Evolutionary conservation across 768 basidiomycete genomes (phyloP), one percentile per base, ranked within the genome.

Genomic region (Mycena capillaripes): DNA sequence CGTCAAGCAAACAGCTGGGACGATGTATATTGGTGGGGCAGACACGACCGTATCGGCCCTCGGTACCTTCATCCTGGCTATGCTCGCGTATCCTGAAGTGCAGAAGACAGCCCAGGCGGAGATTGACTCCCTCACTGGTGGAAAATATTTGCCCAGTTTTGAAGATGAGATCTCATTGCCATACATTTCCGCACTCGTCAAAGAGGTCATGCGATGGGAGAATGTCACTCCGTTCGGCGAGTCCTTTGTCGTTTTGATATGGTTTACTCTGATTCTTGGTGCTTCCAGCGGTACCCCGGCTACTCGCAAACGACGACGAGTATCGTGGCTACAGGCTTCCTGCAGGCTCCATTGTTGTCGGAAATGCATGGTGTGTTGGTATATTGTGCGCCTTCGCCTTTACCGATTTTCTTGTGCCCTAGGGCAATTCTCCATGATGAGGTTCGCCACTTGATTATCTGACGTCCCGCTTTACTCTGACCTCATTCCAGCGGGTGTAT

Each of bases 51-150:
- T 42, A 17, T 55, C 42, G 25, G 61, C 42, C 38, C 7, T 74
- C 36, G 21, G 55, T n/a, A 66, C 74, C 30, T 78, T 83, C 48
- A 71, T 80, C 38, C 73, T 80, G 34, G 79, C 78, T 21, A 81
- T 82, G 80, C 69, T 76, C 7, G 67, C 73, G 27, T 72, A 78
- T 60, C 81, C 80, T 5, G 78, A 79, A 4, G 70, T 77, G 5
- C 82, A 81, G 61, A 67, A 68, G 30, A 67, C 59, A 21, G 79
- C 80, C 1, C 82, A 83, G 56, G 75, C 69, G 21, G 81, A 83
- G 59, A 70, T 83, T n/a, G 81, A 82, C 67, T 25, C 36, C 4
- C 69, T 81, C 36, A 61, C 79, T 4, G 77, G 78, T 9, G 16
- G 48, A 6, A 68, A 76, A 25, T 55, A 77, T 32, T 71, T 83